Evolutionary conservation across 179 eudicot genomes (phyloP), one percentile per base, ranked within the genome.

Genomic region (Kewa caespitosa): DNA sequence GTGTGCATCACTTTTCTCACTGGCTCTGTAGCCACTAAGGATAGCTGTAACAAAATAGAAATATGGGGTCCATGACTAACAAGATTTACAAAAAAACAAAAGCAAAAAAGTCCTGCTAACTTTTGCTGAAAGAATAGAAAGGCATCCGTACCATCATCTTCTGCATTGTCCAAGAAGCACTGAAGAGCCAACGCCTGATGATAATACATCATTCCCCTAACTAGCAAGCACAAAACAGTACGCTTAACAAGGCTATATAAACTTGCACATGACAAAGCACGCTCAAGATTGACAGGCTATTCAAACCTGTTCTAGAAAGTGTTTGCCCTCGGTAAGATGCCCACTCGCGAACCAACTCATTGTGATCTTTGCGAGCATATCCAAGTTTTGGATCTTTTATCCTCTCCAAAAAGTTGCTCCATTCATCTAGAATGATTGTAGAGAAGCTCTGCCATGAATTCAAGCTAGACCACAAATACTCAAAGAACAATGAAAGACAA

Each of bases 201-300:
- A 84, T 95, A 95, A 81, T 95, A 95, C 97, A 95, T 95, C 97
- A 95, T 95, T 75, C 99, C 99, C 85, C 99, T 89, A 71, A 95
- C 99, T 95, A 86, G 39, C 31, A 80, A 76, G 78, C 73, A 75
- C 41, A 78, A 70, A 76, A 23, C 73, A 67, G 41, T 39, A 52
- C 39, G 73, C 37, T 54, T 80, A 22, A 81, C 81, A 34, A 37
- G 54, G 76, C 63, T 57, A 28, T 34, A 52, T 50, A 66, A 37
- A 77, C 28, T 61, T 62, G 31, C 61, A 59, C 34, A 43, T 78
- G 31, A 41, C n/a, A 39, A 33, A 32, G 78, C 20, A 69, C 46
- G 66, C 38, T 28, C 23, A 39, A n/a, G 31, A 43, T 63, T 8
- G 69, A 31, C n/a, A 72, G 57, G 62, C 38, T 77, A 80, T 42